Evolutionary conservation across 106 monocot species (phyloP).

Genomic region (Allium sativum): DNA sequence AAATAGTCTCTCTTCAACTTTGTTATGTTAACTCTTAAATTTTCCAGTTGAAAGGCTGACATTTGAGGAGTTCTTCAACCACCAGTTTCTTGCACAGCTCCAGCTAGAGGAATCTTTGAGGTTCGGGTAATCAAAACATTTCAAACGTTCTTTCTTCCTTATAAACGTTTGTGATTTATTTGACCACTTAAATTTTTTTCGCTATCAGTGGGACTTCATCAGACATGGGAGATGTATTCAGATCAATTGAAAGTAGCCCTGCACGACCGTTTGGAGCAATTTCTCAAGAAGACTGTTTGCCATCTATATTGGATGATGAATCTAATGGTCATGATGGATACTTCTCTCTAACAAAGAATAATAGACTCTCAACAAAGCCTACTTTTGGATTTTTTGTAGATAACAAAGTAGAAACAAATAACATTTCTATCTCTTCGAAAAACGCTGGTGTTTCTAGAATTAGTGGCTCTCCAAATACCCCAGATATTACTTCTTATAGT

Average conservation of each 20-base stretch:
- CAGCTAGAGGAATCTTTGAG: slow-evolving; percentile 29
- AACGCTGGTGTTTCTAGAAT: slow-evolving; percentile 31
- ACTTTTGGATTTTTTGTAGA: slow-evolving; percentile 51
- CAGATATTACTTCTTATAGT: slow-evolving; percentile 14
- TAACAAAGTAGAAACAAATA: slow-evolving; percentile 29
- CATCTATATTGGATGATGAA: slow-evolving; percentile 65
- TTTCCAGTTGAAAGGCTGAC: slow-evolving; percentile 82
- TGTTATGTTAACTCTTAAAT: neutral
- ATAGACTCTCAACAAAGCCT: slow-evolving; percentile 18
- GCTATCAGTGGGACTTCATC: slow-evolving; percentile 20
- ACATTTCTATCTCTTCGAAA: slow-evolving; percentile 17
- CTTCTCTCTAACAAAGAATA: slow-evolving; percentile 9
- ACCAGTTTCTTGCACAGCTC: slow-evolving; percentile 58
- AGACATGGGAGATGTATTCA: slow-evolving; percentile 23
- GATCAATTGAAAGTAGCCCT: slow-evolving; percentile 17
- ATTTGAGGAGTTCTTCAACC: slow-evolving; percentile 91
- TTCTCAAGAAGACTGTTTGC: slow-evolving; percentile 72
- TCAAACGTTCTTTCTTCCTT: neutral
- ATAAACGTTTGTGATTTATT: slow-evolving; percentile 6
- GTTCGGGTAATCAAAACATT: slow-evolving; percentile 19
- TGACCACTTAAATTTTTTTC: too few species aligned
- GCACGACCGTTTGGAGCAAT: slow-evolving; percentile 20
- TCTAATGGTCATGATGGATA: slow-evolving; percentile 24
- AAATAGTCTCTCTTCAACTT: too few species aligned
- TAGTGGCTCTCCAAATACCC: slow-evolving; percentile 18